Conservation (phyloP, 2,329 filamentous ascomycete species). For the Aspergillus sclerotialis region DNA sequence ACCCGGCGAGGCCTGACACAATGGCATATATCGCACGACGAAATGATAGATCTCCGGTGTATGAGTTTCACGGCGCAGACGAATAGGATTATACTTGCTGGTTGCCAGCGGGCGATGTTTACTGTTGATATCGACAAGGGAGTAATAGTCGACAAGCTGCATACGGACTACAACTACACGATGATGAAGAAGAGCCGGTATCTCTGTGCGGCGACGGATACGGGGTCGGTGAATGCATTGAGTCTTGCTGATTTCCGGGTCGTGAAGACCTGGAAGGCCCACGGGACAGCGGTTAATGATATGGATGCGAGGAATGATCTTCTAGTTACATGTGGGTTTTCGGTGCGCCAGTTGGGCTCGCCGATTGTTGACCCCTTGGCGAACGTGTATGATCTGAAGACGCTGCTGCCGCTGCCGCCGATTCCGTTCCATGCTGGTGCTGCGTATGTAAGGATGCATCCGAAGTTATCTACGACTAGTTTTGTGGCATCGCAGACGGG, state of each 20-base stretch:
- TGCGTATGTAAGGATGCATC: conserved; percentile 93
- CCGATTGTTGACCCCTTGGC: conserved; percentile 87
- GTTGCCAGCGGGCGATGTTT: conserved; percentile 80
- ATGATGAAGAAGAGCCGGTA: conserved; percentile 85
- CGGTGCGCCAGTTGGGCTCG: conserved; percentile 68
- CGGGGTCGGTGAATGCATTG: conserved; percentile 76
- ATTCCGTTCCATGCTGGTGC: conserved; percentile 89
- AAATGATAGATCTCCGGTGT: conserved; percentile 81
- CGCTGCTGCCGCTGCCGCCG: conserved; percentile 76
- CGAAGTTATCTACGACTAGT: conserved; percentile 87
- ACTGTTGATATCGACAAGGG: conserved; percentile 66
- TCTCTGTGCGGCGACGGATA: conserved; percentile 83
- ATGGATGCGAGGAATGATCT: conserved; percentile 97
- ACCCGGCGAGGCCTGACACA: conserved; percentile 70
- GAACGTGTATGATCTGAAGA: conserved; percentile 93
- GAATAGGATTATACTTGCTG: conserved; percentile 78
- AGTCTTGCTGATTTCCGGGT: conserved; percentile 72
- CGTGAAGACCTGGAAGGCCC: conserved; percentile 83
- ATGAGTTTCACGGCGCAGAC: conserved; percentile 93
- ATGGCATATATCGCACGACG: conserved; percentile 76
- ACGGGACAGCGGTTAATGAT: conserved; percentile 82
- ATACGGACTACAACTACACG: conserved; percentile 70
- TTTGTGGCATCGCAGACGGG: conserved; percentile 89
- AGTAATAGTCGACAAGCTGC: conserved; percentile 63
- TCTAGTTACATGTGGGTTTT: conserved; percentile 91